phyloP scores from a whole-genome alignment of 2,329 filamentous ascomycete species.

The Zymoseptoria ardabiliae region DNA sequence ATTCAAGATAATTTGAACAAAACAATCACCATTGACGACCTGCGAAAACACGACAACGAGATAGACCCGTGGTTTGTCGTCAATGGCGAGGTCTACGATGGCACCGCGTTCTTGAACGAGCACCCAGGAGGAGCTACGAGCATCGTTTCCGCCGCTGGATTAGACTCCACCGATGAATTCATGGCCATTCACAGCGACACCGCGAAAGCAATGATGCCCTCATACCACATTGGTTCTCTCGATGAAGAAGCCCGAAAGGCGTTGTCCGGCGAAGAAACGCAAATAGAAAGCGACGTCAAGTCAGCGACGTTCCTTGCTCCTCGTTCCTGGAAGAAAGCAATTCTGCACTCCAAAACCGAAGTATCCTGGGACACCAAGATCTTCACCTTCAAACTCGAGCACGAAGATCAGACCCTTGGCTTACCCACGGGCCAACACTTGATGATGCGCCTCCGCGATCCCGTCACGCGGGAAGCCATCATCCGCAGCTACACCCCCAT shows the following conservation, averaged over 20 bases:
- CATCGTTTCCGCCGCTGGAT: slow-evolving; percentile 72
- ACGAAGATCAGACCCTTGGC: slow-evolving; percentile 61
- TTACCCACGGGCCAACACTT: slow-evolving; percentile 81
- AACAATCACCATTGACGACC: slow-evolving; percentile 61
- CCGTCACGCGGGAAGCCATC: slow-evolving; percentile 61
- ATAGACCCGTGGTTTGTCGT: slow-evolving; percentile 78
- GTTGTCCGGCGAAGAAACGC: slow-evolving; percentile 42
- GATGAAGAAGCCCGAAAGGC: slow-evolving; percentile 51
- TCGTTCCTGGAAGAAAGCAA: slow-evolving; percentile 65
- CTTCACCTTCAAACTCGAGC: slow-evolving; percentile 73
- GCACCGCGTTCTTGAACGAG: slow-evolving; percentile 67
- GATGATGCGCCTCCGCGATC: slow-evolving; percentile 72
- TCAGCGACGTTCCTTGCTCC: slow-evolving; percentile 62
- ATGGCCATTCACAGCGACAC: slow-evolving; percentile 89
- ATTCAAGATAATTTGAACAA: slow-evolving; percentile 59
- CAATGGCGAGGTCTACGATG: slow-evolving; percentile 82
- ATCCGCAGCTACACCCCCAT: slow-evolving; percentile 85
- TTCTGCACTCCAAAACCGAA: slow-evolving; percentile 58
- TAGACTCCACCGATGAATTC: slow-evolving; percentile 82
- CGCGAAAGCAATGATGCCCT: slow-evolving; percentile 80
- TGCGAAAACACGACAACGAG: slow-evolving; percentile 59
- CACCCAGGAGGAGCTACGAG: slow-evolving; percentile 84
- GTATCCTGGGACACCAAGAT: slow-evolving; percentile 73
- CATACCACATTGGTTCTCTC: slow-evolving; percentile 76
- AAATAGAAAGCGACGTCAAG: slow-evolving; percentile 36